Evolutionary conservation across 768 basidiomycete species (phyloP).

Genomic region (Lactarius hatsudake): DNA sequence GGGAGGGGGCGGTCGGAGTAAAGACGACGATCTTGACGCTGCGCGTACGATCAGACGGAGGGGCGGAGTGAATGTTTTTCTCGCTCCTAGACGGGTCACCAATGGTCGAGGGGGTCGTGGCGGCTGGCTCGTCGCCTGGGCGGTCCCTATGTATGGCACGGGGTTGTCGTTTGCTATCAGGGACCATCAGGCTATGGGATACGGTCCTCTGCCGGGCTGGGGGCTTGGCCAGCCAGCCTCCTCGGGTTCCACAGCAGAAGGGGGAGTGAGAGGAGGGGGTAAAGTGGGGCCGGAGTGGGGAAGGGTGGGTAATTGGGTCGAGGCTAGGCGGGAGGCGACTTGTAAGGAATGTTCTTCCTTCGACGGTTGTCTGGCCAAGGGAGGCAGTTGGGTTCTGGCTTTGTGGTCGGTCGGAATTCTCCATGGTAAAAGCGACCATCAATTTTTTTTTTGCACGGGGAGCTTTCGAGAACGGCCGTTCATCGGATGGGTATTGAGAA

Average conservation of each 20-base stretch:
- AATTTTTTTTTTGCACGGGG: not conserved
- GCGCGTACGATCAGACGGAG: not conserved
- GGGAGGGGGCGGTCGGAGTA: not conserved
- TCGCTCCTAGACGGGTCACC: not conserved
- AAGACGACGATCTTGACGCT: not conserved
- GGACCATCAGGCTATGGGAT: not conserved
- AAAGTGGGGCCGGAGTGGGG: not conserved
- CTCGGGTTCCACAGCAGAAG: not conserved
- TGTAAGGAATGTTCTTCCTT: not conserved
- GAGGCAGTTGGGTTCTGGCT: not conserved
- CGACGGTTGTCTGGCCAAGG: not conserved
- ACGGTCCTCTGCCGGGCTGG: not conserved
- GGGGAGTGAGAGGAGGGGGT: not conserved
- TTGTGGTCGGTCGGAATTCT: not conserved
- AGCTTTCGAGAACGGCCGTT: slow-evolving; percentile 13
- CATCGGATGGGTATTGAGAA: slow-evolving; percentile 16
- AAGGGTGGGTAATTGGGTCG: not conserved
- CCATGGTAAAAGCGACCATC: slow-evolving; percentile 8
- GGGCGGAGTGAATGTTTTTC: not conserved
- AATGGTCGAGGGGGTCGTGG: not conserved
- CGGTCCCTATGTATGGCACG: not conserved
- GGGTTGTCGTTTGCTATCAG: not conserved
- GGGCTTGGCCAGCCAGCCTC: not conserved
- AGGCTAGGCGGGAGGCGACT: not conserved
- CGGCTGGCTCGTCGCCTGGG: not conserved